phyloP scores from a whole-genome alignment of 371 early-diverging fungal genomes.

The Nematocida minor region DNA sequence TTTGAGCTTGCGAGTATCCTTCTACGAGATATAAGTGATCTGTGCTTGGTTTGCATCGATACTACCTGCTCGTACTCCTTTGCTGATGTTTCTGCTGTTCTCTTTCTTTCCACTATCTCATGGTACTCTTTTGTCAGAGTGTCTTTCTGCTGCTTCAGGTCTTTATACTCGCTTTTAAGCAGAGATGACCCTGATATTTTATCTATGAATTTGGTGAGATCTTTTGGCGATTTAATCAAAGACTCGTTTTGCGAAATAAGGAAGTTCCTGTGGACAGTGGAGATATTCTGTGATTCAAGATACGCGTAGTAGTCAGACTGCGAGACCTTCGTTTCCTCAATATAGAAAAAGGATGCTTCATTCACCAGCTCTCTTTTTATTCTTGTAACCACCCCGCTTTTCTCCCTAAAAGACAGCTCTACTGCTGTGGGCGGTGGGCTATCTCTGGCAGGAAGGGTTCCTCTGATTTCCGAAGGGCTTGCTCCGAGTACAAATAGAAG shows the following conservation, averaged over 20 bases:
- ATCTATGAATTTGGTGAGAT: conserved; percentile 83
- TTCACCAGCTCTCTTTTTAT: conserved; percentile 23
- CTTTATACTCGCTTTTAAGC: conserved; percentile 57
- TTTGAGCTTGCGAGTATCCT: background rate
- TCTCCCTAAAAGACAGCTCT: background rate
- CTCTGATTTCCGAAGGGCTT: conserved; percentile 16
- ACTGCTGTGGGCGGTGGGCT: background rate
- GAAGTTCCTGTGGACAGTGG: conserved; percentile 87
- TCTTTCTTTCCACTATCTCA: conserved; percentile 47
- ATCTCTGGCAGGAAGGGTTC: conserved; percentile 6
- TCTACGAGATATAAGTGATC: conserved; percentile 22
- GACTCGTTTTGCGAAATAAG: conserved; percentile 89
- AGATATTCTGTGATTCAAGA: conserved; percentile 77
- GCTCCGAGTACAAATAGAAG: conserved; percentile 91
- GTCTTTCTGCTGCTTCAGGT: conserved; percentile 10
- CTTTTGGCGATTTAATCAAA: conserved; percentile 83
- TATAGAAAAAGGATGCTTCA: conserved; percentile 68
- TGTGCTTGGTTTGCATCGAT: conserved; percentile 42
- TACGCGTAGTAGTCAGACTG: conserved; percentile 71
- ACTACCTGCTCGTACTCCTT: conserved; percentile 48
- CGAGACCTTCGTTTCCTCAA: conserved; percentile 71
- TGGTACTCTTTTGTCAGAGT: conserved; percentile 36
- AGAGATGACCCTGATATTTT: conserved; percentile 75
- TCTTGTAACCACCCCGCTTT: conserved; percentile 3
- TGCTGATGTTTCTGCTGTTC: conserved; percentile 39